Evolutionary conservation across 208 protist species (phyloP).

Genomic region (Borovskyia barvae): DNA sequence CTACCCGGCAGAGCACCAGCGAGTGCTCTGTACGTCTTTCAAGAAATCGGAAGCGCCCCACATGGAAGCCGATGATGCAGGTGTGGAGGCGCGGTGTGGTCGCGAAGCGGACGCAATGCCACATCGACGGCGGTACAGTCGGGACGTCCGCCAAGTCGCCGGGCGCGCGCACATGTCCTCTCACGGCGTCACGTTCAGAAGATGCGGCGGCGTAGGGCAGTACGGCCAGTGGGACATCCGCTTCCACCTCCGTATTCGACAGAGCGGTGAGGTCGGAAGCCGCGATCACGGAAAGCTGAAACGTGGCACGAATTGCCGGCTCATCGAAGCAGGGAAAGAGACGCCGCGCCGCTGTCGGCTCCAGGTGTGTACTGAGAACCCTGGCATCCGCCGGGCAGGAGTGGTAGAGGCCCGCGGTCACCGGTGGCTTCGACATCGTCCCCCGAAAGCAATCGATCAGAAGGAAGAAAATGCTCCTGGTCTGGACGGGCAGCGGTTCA

Average conservation of each 20-base stretch:
- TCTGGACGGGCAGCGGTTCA: conserved; percentile 23
- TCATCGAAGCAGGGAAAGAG: conserved; percentile 79
- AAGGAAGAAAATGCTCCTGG: conserved; percentile 32
- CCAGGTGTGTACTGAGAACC: conserved; percentile 61
- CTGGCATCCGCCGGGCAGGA: conserved; percentile 24
- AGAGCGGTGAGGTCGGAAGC: conserved; percentile 30
- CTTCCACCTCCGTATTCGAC: conserved; percentile 45
- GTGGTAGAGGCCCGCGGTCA: conserved; percentile 39
- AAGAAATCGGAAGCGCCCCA: conserved; percentile 92
- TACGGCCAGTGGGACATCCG: conserved; percentile 16
- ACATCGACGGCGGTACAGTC: conserved; percentile 5
- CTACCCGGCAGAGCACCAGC: conserved; percentile 55
- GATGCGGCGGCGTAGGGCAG: conserved; percentile 10
- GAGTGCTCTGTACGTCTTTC: conserved; percentile 41
- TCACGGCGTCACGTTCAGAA: neutral
- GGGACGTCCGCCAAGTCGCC: neutral
- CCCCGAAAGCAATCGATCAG: conserved; percentile 40
- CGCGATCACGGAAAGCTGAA: conserved; percentile 55
- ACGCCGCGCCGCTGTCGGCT: conserved; percentile 54
- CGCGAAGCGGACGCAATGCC: conserved; percentile 36
- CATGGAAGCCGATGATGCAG: conserved; percentile 75
- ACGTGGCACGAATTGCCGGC: conserved; percentile 46
- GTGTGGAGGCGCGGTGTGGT: conserved; percentile 50
- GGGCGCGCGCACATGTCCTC: neutral
- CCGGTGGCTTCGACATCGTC: conserved; percentile 17